phyloP scores from a whole-genome alignment of 140 eudicot species.

The Anethum foeniculum region DNA sequence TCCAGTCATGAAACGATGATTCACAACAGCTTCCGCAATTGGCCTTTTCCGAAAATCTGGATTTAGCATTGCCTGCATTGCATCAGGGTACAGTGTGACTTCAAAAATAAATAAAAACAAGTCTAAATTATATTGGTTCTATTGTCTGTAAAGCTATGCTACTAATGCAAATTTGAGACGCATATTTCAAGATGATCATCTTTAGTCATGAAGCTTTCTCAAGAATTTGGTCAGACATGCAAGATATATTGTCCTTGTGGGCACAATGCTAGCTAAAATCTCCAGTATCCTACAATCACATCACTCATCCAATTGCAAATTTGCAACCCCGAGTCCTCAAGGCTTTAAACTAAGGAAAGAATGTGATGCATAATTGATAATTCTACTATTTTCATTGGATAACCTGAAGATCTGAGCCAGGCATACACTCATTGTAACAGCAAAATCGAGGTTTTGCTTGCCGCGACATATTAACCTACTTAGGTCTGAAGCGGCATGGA shows the following conservation, averaged over 20 bases:
- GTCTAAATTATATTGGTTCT: not conserved
- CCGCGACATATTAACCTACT: not conserved
- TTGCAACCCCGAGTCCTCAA: not conserved
- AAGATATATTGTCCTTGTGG: not conserved
- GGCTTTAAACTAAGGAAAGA: not conserved
- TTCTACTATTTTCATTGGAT: not conserved
- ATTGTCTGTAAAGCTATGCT: not conserved
- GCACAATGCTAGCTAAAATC: not conserved
- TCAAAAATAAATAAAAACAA: not conserved
- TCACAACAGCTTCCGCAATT: constrained; percentile 83
- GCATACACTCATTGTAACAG: not conserved
- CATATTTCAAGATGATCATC: not conserved
- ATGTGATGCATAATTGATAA: not conserved
- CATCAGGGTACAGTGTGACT: not conserved
- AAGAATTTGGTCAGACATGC: not conserved
- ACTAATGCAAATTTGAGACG: not conserved
- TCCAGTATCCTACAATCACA: not conserved
- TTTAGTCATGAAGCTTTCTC: not conserved
- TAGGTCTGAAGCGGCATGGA: not conserved
- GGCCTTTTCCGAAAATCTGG: constrained; percentile 78
- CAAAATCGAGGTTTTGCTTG: not conserved
- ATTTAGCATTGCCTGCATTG: constrained; percentile 77
- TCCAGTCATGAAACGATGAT: constrained; percentile 69
- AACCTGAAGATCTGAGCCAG: not conserved
- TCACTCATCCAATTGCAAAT: not conserved